phyloP scores from a whole-genome alignment of 352 stramenopile species.

The Pythium angustatum region DNA sequence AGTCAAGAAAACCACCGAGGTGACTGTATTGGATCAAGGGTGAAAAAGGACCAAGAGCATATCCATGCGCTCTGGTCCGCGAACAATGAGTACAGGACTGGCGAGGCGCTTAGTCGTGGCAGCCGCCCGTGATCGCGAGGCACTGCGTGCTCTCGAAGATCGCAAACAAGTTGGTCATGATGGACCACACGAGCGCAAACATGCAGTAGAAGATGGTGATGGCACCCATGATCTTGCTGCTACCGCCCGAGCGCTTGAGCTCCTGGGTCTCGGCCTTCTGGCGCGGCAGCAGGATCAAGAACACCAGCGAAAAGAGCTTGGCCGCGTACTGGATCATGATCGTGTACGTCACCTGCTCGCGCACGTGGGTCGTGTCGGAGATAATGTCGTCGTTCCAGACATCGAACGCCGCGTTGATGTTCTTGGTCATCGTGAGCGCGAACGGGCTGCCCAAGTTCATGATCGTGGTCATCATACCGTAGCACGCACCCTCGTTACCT shows the following conservation, averaged over 20 bases:
- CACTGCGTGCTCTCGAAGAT: conserved; percentile 37
- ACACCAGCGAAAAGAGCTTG: conserved; percentile 30
- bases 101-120: conserved; percentile 18
- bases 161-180: conserved; percentile 31
- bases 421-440: conserved; percentile 29
- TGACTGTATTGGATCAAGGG: neutral
- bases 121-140: conserved; percentile 30
- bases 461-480: conserved; percentile 36
- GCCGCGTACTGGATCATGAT: conserved; percentile 31
- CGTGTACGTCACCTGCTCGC: conserved; percentile 28
- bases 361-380: conserved; percentile 23
- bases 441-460: conserved; percentile 32
- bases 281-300: conserved; percentile 23
- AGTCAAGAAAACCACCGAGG: neutral
- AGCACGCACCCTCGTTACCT: conserved; percentile 33
- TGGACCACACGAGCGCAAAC: conserved; percentile 29
- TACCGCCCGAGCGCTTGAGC: conserved; percentile 30
- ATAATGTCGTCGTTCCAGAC: conserved; percentile 31
- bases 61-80: neutral
- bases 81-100: neutral
- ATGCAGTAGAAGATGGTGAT: conserved; percentile 28
- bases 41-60: neutral
- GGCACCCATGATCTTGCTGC: conserved; percentile 26
- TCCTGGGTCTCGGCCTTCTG: conserved; percentile 30
- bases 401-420: conserved; percentile 28